Evolutionary conservation across 164 flowering plant species (phyloP).

Genomic region (Litsea cubeba): DNA sequence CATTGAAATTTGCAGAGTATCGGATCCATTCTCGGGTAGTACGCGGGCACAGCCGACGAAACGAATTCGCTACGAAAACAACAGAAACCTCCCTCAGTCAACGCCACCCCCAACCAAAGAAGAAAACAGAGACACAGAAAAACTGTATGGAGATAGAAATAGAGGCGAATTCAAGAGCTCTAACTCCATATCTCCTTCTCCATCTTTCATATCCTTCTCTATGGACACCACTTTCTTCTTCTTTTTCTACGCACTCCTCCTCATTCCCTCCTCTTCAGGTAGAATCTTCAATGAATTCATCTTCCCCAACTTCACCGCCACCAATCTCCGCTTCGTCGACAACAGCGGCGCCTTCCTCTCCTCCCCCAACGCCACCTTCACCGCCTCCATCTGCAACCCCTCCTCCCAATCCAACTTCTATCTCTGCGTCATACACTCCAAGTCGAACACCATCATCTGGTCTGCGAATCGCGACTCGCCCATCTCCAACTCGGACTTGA

Average conservation of each 20-base stretch:
- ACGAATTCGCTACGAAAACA: background rate
- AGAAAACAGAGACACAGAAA: background rate
- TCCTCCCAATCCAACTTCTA: slow-evolving; percentile 35
- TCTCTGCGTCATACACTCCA: slow-evolving; percentile 56
- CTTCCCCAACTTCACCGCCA: slow-evolving; percentile 64
- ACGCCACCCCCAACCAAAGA: background rate
- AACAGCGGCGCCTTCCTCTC: slow-evolving; percentile 49
- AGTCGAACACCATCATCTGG: slow-evolving; percentile 65
- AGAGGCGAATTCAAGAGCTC: background rate
- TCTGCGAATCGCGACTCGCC: slow-evolving; percentile 68
- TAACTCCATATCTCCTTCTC: background rate
- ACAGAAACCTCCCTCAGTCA: background rate
- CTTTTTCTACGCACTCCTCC: slow-evolving; percentile 20
- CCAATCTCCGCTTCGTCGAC: slow-evolving; percentile 44
- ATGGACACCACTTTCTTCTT: background rate
- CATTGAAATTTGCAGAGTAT: too few species aligned
- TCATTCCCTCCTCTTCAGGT: slow-evolving; percentile 1
- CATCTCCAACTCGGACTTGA: slow-evolving; percentile 41
- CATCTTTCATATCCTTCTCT: background rate
- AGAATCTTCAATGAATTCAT: slow-evolving; percentile 29
- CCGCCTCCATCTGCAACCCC: slow-evolving; percentile 60
- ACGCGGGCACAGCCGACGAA: background rate
- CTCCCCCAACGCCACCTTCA: slow-evolving; percentile 54
- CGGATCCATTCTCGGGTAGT: too few species aligned
- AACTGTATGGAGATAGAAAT: too few species aligned